Conservation (phyloP, 768 basidiomycete genomes). For the Suillus bovinus region DNA sequence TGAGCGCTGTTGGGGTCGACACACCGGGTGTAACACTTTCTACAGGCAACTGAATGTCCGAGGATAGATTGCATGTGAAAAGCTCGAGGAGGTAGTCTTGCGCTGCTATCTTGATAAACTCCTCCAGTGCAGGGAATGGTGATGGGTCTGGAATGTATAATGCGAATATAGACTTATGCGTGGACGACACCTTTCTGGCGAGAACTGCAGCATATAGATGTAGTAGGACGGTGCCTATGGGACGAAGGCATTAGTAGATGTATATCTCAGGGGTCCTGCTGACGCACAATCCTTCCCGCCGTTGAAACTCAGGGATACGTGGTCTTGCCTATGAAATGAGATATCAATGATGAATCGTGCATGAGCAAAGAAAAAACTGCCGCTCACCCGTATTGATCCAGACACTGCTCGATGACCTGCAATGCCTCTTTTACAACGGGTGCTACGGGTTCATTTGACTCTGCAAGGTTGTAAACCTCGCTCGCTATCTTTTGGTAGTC, state of each 20-base stretch:
- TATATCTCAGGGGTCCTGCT: neutral
- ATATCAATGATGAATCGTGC: slow-evolving; percentile 9
- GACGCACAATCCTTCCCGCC: slow-evolving; percentile 96
- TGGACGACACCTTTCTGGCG: slow-evolving; percentile 40
- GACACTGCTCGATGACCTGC: slow-evolving; percentile 73
- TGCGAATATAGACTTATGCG: slow-evolving; percentile 53
- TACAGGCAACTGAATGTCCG: slow-evolving; percentile 46
- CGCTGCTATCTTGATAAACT: slow-evolving; percentile 71
- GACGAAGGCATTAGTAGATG: slow-evolving; percentile 9
- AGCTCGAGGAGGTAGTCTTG: slow-evolving; percentile 74
- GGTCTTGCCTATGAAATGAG: slow-evolving; percentile 50
- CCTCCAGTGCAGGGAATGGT: slow-evolving; percentile 82
- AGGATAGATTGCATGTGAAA: slow-evolving; percentile 37
- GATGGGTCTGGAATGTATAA: slow-evolving; percentile 91
- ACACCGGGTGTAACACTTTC: slow-evolving; percentile 47
- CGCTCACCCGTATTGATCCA: slow-evolving; percentile 81
- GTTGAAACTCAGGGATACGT: slow-evolving; percentile 91
- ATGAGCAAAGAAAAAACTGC: slow-evolving; percentile 13
- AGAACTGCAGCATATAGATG: slow-evolving; percentile 83
- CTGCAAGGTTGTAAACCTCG: slow-evolving; percentile 63
- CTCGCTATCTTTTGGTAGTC: slow-evolving; percentile 53
- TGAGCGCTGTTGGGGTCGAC: slow-evolving; percentile 19
- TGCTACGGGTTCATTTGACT: slow-evolving; percentile 54
- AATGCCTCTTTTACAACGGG: slow-evolving; percentile 75
- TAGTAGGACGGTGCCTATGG: slow-evolving; percentile 87